These are phyloP conservation scores for Scedosporium apiospermum DNA, from an alignment of 2,329 filamentous ascomycete species.

Conservation along the genomic window DNA sequence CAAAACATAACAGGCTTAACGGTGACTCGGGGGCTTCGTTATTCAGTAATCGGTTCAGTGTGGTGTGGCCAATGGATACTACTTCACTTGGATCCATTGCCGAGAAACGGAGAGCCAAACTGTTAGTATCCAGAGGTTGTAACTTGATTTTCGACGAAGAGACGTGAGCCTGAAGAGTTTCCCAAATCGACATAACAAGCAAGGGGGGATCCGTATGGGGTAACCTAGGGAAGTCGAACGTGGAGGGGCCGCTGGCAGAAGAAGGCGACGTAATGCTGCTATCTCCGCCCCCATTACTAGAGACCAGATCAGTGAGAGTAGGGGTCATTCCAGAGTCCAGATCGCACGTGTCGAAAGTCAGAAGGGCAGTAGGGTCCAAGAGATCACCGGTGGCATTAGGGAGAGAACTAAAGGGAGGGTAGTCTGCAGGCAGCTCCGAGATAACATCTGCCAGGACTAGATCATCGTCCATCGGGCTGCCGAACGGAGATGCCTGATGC, in stretches of 20 bases:
- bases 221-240: neutral
- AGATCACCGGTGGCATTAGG: neutral
- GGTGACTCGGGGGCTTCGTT: constrained; percentile 27
- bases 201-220: constrained; percentile 10
- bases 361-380: constrained; percentile 17
- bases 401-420: neutral
- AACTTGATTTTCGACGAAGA: constrained; percentile 34
- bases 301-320: neutral
- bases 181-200: constrained; percentile 34
- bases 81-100: constrained; percentile 28
- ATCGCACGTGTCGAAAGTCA: constrained; percentile 26
- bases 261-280: neutral
- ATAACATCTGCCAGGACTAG: neutral
- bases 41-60: constrained; percentile 28
- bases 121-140: constrained; percentile 26
- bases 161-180: constrained; percentile 35
- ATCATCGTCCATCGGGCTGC: constrained; percentile 1
- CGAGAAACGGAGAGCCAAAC: constrained; percentile 30
- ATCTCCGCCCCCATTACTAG: neutral
- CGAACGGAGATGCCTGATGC: constrained; percentile 9
- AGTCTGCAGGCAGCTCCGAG: constrained; percentile 1
- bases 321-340: constrained; percentile 21
- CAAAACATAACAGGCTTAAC: constrained; percentile 37
- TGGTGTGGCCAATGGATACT: constrained; percentile 29
- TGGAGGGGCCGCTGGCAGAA: neutral